Conservation (phyloP, 2,329 filamentous ascomycete genomes). For the Cylindrodendrum hubeiense region DNA sequence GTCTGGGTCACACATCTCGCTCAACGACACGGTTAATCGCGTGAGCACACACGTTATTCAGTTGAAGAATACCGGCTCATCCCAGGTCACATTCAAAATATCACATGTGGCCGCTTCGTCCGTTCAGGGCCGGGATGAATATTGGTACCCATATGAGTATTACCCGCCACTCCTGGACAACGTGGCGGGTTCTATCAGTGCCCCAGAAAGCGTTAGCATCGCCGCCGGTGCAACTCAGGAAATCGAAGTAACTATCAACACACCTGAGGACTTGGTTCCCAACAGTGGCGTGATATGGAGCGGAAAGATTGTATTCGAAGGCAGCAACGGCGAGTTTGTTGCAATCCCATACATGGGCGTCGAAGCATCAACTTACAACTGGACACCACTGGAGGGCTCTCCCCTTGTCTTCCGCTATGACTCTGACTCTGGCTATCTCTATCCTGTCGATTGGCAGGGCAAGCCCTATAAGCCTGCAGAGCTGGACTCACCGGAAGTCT, state of each 20-base stretch:
- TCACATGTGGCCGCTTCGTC: slow-evolving; percentile 29
- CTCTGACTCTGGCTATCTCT: slow-evolving; percentile 18
- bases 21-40: slow-evolving; percentile 37
- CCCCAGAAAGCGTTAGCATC: slow-evolving; percentile 14
- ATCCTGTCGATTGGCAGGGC: slow-evolving; percentile 31
- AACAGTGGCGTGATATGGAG: slow-evolving; percentile 39
- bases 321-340: slow-evolving; percentile 31
- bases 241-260: slow-evolving; percentile 15
- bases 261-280: slow-evolving; percentile 7
- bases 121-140: slow-evolving; percentile 15
- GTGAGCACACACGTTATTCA: slow-evolving; percentile 28
- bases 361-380: slow-evolving; percentile 38
- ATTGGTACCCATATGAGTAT: slow-evolving; percentile 26
- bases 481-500: slow-evolving; percentile 30
- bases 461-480: slow-evolving; percentile 27
- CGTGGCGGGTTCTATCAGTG: slow-evolving; percentile 11
- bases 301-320: slow-evolving; percentile 35
- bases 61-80: slow-evolving; percentile 22
- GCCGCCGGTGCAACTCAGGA: background rate
- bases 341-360: slow-evolving; percentile 37
- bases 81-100: slow-evolving; percentile 28
- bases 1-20: slow-evolving; percentile 26
- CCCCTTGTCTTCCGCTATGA: slow-evolving; percentile 33
- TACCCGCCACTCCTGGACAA: slow-evolving; percentile 28
- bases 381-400: slow-evolving; percentile 31